Percentiles rank a stretch among this genome's conserved stretches.
phyloP scores from a whole-genome alignment of 352 stramenopile species.

The Plasmopara halstedii region DNA sequence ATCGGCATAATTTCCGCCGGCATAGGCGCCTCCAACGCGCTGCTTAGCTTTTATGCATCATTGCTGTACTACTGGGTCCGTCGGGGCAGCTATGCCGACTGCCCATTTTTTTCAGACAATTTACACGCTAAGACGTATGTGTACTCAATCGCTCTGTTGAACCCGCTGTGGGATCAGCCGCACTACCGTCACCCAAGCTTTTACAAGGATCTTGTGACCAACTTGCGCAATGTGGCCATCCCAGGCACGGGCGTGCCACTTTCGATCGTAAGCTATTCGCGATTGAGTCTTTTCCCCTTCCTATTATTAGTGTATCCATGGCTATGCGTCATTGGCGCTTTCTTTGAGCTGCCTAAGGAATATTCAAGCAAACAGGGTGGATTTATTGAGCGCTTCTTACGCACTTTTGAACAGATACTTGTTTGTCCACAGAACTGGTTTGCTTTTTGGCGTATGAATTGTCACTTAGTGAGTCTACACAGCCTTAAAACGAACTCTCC shows the following conservation, averaged over 20 bases:
- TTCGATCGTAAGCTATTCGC: constrained; percentile 80
- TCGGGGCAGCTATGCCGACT: constrained; percentile 61
- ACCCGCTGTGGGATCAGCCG: constrained; percentile 92
- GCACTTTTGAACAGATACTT: constrained; percentile 78
- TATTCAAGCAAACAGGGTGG: constrained; percentile 53
- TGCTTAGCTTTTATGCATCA: constrained; percentile 73
- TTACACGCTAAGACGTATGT: constrained; percentile 89
- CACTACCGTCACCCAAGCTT: constrained; percentile 96
- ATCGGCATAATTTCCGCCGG: constrained; percentile 21
- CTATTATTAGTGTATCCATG: constrained; percentile 85
- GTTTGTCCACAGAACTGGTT: constrained; percentile 95
- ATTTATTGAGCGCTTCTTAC: constrained; percentile 87
- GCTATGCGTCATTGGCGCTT: constrained; percentile 74
- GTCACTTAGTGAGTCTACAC: constrained; percentile 91
- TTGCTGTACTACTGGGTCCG: constrained; percentile 75
- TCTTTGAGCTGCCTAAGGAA: constrained; percentile 60
- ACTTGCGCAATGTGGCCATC: constrained; percentile 97
- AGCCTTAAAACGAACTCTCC: constrained; percentile 87
- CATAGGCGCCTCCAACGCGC: constrained; percentile 21
- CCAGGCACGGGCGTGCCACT: constrained; percentile 94
- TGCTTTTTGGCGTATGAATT: constrained; percentile 96
- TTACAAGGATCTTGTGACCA: constrained; percentile 92
- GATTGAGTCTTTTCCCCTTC: constrained; percentile 78
- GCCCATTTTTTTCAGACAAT: constrained; percentile 70
- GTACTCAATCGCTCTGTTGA: constrained; percentile 91